phyloP scores from a whole-genome alignment of 202 grass and related monocot species.

The Musa balbisiana region DNA sequence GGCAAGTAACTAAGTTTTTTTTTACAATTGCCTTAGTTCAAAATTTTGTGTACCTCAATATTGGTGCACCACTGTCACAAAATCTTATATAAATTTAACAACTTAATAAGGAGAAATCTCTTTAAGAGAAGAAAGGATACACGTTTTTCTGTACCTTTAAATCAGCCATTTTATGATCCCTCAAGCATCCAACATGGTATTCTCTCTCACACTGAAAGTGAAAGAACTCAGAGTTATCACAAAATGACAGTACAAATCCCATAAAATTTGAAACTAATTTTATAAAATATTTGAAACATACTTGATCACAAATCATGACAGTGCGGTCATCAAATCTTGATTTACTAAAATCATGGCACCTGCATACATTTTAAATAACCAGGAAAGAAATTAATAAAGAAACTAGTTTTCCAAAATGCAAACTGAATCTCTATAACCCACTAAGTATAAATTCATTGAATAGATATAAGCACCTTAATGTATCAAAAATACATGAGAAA shows the following conservation, averaged over 20 bases:
- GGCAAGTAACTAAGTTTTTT: background rate
- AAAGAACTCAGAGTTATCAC: background rate
- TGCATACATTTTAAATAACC: constrained; percentile 25
- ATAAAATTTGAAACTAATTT: background rate
- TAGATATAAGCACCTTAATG: background rate
- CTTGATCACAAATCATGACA: constrained; percentile 90
- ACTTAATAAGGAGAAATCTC: no score
- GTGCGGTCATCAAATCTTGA: constrained; percentile 66
- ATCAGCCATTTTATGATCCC: constrained; percentile 77
- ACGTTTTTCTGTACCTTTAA: constrained; percentile 42
- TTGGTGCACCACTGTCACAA: no score
- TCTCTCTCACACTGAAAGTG: constrained; percentile 76
- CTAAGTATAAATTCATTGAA: background rate
- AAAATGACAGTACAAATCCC: background rate
- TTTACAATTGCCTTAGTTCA: no score
- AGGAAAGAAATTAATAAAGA: background rate
- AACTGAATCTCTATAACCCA: background rate
- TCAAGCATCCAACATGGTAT: constrained; percentile 88
- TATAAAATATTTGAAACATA: constrained; percentile 32
- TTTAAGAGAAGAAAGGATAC: no score
- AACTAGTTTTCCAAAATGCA: background rate
- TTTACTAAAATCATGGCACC: constrained; percentile 75
- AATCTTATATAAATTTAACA: no score
- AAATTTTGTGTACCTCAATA: no score
- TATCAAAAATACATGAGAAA: background rate